Evolutionary conservation across 768 basidiomycete species (phyloP).

Genomic region (Hericium rajendrae): DNA sequence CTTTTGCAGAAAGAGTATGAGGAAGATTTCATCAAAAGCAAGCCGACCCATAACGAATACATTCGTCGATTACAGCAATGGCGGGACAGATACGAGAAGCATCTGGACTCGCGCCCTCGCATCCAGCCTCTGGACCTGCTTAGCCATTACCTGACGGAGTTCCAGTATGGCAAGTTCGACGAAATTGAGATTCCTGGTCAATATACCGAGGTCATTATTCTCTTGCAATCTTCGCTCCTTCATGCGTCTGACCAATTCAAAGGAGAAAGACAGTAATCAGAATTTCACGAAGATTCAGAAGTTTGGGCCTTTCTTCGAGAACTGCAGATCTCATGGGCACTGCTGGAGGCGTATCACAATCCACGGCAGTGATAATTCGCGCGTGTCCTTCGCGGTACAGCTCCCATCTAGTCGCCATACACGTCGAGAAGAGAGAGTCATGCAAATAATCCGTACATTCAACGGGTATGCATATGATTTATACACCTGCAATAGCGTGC

Average conservation of each 20-base stretch:
- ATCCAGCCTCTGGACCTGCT: slow-evolving; percentile 77
- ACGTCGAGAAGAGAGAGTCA: slow-evolving; percentile 86
- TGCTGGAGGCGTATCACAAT: slow-evolving; percentile 89
- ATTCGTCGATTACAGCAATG: slow-evolving; percentile 84
- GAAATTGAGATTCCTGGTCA: slow-evolving; percentile 99
- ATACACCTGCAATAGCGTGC: background rate
- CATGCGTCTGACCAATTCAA: slow-evolving; percentile 4
- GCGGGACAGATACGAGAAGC: slow-evolving; percentile 83
- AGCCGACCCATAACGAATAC: slow-evolving; percentile 78
- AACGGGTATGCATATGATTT: slow-evolving; percentile 53
- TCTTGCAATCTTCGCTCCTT: background rate
- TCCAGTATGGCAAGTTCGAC: slow-evolving; percentile 95
- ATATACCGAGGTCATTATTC: slow-evolving; percentile 70
- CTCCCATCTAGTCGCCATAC: slow-evolving; percentile 76
- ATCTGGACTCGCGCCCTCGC: slow-evolving; percentile 75
- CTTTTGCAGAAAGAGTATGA: slow-evolving; percentile 71
- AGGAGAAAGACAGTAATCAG: slow-evolving; percentile 94
- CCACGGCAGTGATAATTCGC: slow-evolving; percentile 85
- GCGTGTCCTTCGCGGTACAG: slow-evolving; percentile 85
- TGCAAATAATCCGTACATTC: slow-evolving; percentile 89
- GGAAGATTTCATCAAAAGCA: slow-evolving; percentile 76
- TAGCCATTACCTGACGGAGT: slow-evolving; percentile 92
- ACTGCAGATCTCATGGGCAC: slow-evolving; percentile 75
- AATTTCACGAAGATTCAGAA: slow-evolving; percentile 86
- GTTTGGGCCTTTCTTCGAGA: slow-evolving; percentile 85